A percentile compares a stretch with the other conserved stretches of the same genome.
These are phyloP conservation scores for Taxawa tesnikishii DNA, from an alignment of 2,329 filamentous ascomycete species.

Conservation along the genomic window DNA sequence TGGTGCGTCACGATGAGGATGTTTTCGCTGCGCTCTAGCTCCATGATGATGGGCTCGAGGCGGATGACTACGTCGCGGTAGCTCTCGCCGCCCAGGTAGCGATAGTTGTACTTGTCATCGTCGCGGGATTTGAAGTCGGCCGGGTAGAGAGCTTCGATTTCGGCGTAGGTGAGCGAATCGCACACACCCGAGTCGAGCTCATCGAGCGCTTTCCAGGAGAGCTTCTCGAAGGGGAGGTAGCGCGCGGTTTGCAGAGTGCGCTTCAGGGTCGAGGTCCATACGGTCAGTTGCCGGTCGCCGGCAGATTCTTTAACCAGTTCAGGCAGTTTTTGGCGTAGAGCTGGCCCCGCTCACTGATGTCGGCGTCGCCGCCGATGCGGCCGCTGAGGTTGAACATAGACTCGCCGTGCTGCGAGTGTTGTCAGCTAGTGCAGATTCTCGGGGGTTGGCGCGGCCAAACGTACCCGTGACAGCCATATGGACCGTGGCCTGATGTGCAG, in stretches of 20 bases:
- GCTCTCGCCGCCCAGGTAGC: constrained; percentile 90
- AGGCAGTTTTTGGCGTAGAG: constrained; percentile 78
- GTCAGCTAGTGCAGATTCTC: not conserved
- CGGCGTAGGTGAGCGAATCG: constrained; percentile 89
- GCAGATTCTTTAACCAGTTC: constrained; percentile 76
- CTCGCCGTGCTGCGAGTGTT: constrained; percentile 59
- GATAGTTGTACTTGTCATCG: constrained; percentile 99
- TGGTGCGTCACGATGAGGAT: constrained; percentile 98
- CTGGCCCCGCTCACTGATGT: constrained; percentile 74
- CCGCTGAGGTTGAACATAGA: constrained; percentile 84
- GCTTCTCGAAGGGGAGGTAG: constrained; percentile 81
- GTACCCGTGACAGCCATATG: constrained; percentile 86
- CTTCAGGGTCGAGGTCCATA: constrained; percentile 65
- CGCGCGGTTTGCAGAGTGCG: constrained; percentile 87
- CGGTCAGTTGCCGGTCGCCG: constrained; percentile 58
- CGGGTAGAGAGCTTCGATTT: constrained; percentile 83
- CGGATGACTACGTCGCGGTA: constrained; percentile 96
- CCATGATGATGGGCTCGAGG: constrained; percentile 98
- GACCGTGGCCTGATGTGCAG: constrained; percentile 92
- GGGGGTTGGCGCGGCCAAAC: not conserved
- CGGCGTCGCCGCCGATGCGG: constrained; percentile 84
- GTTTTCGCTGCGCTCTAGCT: constrained; percentile 88
- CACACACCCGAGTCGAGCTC: constrained; percentile 95
- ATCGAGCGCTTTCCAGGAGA: constrained; percentile 97
- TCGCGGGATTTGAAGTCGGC: constrained; percentile 93